Evolutionary conservation across 1,284 basidiomycete genomes (phyloP), one percentile per base, ranked within the genome.

Genomic region (Tilletia setariae): DNA sequence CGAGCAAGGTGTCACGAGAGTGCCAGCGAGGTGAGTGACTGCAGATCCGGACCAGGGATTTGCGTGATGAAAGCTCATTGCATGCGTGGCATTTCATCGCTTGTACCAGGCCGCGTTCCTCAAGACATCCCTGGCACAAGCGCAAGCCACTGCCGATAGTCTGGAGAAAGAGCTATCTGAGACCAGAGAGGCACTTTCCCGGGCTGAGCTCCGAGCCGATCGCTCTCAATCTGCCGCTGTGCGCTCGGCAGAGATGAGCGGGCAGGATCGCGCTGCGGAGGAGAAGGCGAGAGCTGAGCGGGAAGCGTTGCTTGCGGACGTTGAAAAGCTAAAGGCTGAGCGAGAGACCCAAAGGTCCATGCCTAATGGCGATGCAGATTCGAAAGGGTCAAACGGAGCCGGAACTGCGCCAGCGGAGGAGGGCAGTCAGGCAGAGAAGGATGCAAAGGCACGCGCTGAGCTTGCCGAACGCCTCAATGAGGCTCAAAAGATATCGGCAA

Each of bases 1-100:
- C 71, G 74, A 62, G 66, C 65, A 19, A 63, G 69, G n/a, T 71
- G 69, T 51, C 67, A 69, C 40, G 43, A 43, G 28, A 67, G 74
- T 19, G 71, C 72, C 6, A 67, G 56, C 40, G 73, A 76, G 64
- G 67, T 70, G 62, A 71, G 73, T 53, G 53, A 21, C 4, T 4
- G 35, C 35, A 40, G 11, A 40, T 40, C 4, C 11, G 35, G 35
- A 40, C 35, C 35, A 40, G 35, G 11, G 35, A 64, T 16, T 46
- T 71, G 25, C 66, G 67, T 25, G 63, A 70, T 42, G 21, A 66
- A 19, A 47, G 9, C 23, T 44, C 25, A 25, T 43, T 11, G 40
- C 68, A 15, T 30, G 28, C 28, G n/a, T 28, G 51, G 13, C 13
- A 11, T 53, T 25, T 28, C 51, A 53, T 25, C 21, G 51, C 21